Evolutionary conservation across 352 stramenopile genomes (phyloP), one percentile per base, ranked within the genome.

Genomic region (Saprolegnia parasitica): DNA sequence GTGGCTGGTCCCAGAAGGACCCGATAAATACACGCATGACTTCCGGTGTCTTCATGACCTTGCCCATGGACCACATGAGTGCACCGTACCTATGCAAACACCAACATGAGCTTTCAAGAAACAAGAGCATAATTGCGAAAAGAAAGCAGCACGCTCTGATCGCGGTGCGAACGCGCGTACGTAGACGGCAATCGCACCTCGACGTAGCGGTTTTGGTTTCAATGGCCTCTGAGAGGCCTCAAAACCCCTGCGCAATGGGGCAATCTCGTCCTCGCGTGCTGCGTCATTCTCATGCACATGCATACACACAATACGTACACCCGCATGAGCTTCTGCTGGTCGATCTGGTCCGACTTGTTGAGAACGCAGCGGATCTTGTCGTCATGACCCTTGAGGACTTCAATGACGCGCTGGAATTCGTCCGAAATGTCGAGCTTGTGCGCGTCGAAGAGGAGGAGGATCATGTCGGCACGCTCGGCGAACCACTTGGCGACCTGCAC

Each of bases 361-460:
- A 99, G 87, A 32, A 99, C 93, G 74, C 96, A 98, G 11, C 97
- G 86, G 67, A 99, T 98, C 80, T 99, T 99, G 77, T 99, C 97
- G 77, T 99, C 96, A 65, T 99, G 95, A 61, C 95, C 81, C 61
- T 92, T 89, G 10, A 99, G 83, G 10, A 97, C 89, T 76, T 99
- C 95, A 76, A 99, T 99, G 37, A 97, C 94, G 40, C 84, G 87
- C 79, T 98, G 97, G 73, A 99, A 98, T 75, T 99, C 97, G 84
- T 99, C 97, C 21, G 90, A 98, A 74, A 99, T 99, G 79, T 99
- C 97, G 24, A 99, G 82, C 78, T 99, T 99, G 81, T 99, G 96
- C 21, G 97, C 96, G 82, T 99, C 97, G 79, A 99, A 99, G n/a
- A 99, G 83, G 10, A 99, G 79, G 65, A 99, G 80, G 73, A 99